Evolutionary conservation across 2,329 filamentous ascomycete species (phyloP).

Genomic region (Colletotrichum karsti): DNA sequence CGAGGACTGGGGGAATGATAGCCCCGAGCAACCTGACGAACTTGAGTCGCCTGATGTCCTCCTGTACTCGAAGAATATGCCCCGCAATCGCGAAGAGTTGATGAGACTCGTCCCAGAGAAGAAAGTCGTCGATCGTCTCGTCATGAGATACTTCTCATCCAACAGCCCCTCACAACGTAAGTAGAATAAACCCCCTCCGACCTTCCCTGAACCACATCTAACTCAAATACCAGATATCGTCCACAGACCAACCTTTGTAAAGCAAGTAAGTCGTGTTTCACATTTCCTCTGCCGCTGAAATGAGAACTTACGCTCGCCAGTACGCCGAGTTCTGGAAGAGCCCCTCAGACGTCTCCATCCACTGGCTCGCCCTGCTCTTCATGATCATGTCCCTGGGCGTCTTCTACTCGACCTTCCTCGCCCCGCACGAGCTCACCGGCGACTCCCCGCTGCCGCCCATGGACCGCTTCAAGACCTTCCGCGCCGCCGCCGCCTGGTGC

Average conservation of each 20-base stretch:
- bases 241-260: constrained; percentile 61
- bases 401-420: constrained; percentile 53
- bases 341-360: constrained; percentile 44
- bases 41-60: constrained; percentile 51
- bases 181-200: constrained; percentile 24
- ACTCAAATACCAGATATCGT: constrained; percentile 52
- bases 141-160: constrained; percentile 62
- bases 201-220: constrained; percentile 22
- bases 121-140: constrained; percentile 55
- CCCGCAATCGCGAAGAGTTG: constrained; percentile 54
- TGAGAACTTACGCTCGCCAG: constrained; percentile 41
- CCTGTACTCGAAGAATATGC: constrained; percentile 47
- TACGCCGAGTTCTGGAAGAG: constrained; percentile 60
- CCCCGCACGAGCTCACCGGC: constrained; percentile 51
- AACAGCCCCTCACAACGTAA: constrained; percentile 61
- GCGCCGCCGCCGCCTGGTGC: constrained; percentile 59
- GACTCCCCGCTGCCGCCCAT: constrained; percentile 48
- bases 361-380: constrained; percentile 62
- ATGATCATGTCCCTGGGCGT: constrained; percentile 54
- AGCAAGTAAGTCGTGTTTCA: constrained; percentile 41
- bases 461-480: constrained; percentile 57
- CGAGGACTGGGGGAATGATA: constrained; percentile 37
- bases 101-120: constrained; percentile 57
- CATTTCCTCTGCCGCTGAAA: neutral
- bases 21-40: constrained; percentile 42